These are phyloP conservation scores for Cinnamomum micranthum DNA, from an alignment of 164 flowering plant species.

Conservation along the genomic window DNA sequence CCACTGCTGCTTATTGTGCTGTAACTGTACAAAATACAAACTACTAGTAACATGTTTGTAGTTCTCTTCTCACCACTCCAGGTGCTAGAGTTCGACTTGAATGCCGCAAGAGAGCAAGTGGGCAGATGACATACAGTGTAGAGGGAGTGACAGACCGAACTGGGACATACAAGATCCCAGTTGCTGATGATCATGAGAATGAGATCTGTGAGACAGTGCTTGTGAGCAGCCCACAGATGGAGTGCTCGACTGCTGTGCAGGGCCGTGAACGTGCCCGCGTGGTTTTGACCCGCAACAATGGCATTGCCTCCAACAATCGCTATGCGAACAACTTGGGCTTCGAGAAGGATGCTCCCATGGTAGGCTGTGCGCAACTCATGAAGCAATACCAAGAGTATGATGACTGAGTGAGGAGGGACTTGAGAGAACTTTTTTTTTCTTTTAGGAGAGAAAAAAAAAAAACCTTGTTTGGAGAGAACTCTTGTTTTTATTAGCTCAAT, in stretches of 20 bases:
- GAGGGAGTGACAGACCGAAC: constrained; percentile 43
- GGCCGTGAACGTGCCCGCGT: constrained; percentile 66
- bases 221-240: constrained; percentile 44
- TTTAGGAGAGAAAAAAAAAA: not conserved
- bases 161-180: constrained; percentile 47
- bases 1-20: too few species aligned
- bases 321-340: constrained; percentile 63
- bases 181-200: constrained; percentile 43
- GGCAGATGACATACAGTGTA: constrained; percentile 24
- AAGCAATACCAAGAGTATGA: constrained; percentile 39
- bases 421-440: not conserved
- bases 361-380: constrained; percentile 45
- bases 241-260: constrained; percentile 28
- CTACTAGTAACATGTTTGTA: too few species aligned
- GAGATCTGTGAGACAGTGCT: constrained; percentile 51
- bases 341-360: constrained; percentile 27
- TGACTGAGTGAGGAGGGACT: not conserved
- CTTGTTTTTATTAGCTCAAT: not conserved
- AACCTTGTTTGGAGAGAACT: not conserved
- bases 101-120: constrained; percentile 47
- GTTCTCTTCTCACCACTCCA: constrained; percentile 6
- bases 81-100: constrained; percentile 66
- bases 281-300: constrained; percentile 56
- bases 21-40: too few species aligned
- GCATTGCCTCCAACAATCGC: constrained; percentile 50